Evolutionary conservation across 495 filamentous ascomycete genomes (phyloP), one percentile per base, ranked within the genome.

Genomic region (Neurospora sp.): DNA sequence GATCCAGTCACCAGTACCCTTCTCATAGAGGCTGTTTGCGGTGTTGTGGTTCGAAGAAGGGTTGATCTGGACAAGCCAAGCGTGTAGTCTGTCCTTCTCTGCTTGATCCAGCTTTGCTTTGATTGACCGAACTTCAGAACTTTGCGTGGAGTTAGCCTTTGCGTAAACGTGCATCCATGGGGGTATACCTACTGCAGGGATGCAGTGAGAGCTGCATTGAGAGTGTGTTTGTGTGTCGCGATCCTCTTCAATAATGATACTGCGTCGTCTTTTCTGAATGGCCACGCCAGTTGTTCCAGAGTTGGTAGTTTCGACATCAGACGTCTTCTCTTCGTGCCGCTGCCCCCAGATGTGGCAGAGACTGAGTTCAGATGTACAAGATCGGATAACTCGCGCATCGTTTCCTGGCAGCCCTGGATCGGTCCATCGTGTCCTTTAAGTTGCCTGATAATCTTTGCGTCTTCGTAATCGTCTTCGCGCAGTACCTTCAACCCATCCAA

Each of bases 1-100:
- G 35, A 82, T 76, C 81, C 80, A 82, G 18, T 72, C 12, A 12
- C 80, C 75, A 0, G 80, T 82, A 0, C 44, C 71, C 11, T 16
- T 9, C 12, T 78, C 74, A 62, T 77, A 76, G 5, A 72, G 39
- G 1, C 69, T 6, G 0, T n/a, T 20, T 16, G 76, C 71, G 39
- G 39, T 14, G 69, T 80, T 75, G 44, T 81, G 78, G 38, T 76
- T 40, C 0, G 70, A 20, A 10, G 70, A 72, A 4, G 77, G 74
- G 20, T 78, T 75, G 9, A 73, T 72, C 12, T 60, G 9, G 5
- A 42, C 70, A 2, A 78, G 71, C 75, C 75, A 74, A 0, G 39
- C 42, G 4, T 39, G 39, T 0, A 76, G 8, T 40, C 72, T 23
- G 41, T 42, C 39, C 5, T 46, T 0, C 27, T 23, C 23, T 49